phyloP scores from a whole-genome alignment of 768 basidiomycete species.

The Candolleomyces efflorescens region DNA sequence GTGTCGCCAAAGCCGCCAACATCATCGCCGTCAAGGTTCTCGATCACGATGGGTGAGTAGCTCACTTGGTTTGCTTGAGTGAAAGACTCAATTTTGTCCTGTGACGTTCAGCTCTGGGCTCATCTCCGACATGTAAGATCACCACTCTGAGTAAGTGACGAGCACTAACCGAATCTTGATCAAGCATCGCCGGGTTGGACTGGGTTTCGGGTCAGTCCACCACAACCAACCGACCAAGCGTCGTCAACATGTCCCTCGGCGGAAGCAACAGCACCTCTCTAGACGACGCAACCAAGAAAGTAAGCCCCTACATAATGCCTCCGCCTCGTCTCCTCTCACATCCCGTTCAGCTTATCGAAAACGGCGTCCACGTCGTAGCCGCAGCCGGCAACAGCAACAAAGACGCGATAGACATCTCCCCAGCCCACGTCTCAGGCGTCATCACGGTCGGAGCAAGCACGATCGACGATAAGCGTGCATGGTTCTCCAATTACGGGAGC shows the following conservation, averaged over 20 bases:
- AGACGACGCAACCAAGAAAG: slow-evolving; percentile 25
- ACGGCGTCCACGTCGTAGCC: slow-evolving; percentile 27
- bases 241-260: slow-evolving; percentile 32
- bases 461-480: slow-evolving; percentile 22
- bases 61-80: slow-evolving; percentile 30
- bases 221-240: slow-evolving; percentile 19
- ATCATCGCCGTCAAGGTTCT: slow-evolving; percentile 12
- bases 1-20: slow-evolving; percentile 25
- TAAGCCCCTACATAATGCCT: slow-evolving; percentile 1
- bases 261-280: slow-evolving; percentile 20
- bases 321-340: not conserved
- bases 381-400: slow-evolving; percentile 25
- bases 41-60: not conserved
- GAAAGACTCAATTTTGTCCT: slow-evolving; percentile 33
- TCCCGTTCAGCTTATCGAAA: slow-evolving; percentile 17
- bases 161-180: not conserved
- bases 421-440: slow-evolving; percentile 23
- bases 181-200: slow-evolving; percentile 23
- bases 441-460: slow-evolving; percentile 29
- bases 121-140: slow-evolving; percentile 14
- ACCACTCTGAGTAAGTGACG: not conserved
- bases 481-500: slow-evolving; percentile 29
- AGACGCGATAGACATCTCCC: slow-evolving; percentile 21
- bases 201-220: slow-evolving; percentile 17
- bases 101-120: slow-evolving; percentile 20